These are phyloP conservation scores for Solanum piurae DNA, from an alignment of 257 asterid genomes.

Conservation along the genomic window DNA sequence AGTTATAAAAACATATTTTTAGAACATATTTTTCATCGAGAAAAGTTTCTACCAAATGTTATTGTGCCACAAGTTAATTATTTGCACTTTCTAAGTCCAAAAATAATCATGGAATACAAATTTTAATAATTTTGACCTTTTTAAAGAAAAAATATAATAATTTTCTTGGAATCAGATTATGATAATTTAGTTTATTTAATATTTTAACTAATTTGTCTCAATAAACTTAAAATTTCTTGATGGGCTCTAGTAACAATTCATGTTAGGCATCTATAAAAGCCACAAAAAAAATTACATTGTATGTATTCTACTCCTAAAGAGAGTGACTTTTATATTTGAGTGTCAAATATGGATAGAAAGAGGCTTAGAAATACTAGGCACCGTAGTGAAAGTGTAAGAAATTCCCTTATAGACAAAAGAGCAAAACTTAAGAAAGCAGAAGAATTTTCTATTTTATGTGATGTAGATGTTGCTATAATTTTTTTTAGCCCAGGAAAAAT, in stretches of 20 bases:
- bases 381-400: background rate
- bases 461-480: conserved; percentile 10
- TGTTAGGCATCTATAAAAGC: background rate
- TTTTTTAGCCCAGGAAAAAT: conserved; percentile 11
- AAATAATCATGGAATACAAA: background rate
- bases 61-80: background rate
- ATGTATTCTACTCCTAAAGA: background rate
- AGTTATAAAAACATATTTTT: too few relatives aligned
- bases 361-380: background rate
- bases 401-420: background rate
- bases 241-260: background rate
- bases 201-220: background rate
- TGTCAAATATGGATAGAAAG: background rate
- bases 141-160: background rate
- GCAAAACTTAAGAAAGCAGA: conserved; percentile 22
- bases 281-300: background rate
- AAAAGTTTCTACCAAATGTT: background rate
- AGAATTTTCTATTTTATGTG: conserved; percentile 33
- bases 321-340: background rate
- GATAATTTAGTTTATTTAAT: background rate
- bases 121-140: background rate
- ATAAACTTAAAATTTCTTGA: background rate
- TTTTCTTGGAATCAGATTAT: background rate
- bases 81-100: background rate
- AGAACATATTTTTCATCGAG: too few relatives aligned